phyloP scores from a whole-genome alignment of 306 rosid species.

The Hippophae rhamnoides region DNA sequence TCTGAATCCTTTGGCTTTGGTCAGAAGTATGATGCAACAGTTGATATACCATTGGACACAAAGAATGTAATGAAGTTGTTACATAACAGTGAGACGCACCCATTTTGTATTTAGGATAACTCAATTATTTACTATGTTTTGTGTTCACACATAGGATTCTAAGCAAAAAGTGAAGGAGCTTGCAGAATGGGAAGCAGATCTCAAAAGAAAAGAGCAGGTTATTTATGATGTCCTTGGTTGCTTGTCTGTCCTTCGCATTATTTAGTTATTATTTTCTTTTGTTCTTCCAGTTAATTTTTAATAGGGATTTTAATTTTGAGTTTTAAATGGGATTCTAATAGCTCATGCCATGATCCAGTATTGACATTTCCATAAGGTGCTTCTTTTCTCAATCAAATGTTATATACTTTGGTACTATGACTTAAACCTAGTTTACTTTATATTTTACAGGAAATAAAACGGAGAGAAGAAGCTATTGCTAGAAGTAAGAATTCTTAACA shows the following conservation, averaged over 20 bases:
- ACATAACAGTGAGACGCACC: neutral
- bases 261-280: conserved; percentile 1
- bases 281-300: conserved; percentile 3
- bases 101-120: conserved; percentile 13
- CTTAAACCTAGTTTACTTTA: conserved; percentile 19
- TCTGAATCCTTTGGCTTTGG: conserved; percentile 74
- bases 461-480: conserved; percentile 79
- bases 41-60: conserved; percentile 78
- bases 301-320: no score
- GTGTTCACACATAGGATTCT: conserved; percentile 46
- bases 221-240: neutral
- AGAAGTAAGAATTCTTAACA: conserved; percentile 30
- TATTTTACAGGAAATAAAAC: conserved; percentile 60
- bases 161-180: conserved; percentile 74
- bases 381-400: conserved; percentile 9
- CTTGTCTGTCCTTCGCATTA: conserved; percentile 6
- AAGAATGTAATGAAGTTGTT: conserved; percentile 40
- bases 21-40: conserved; percentile 83
- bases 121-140: conserved; percentile 18
- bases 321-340: no score
- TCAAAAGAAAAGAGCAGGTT: conserved; percentile 77
- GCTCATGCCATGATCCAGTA: no score
- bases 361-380: neutral
- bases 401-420: conserved; percentile 13
- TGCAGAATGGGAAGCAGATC: conserved; percentile 90